Evolutionary conservation across 2,329 filamentous ascomycete genomes (phyloP).

Genomic region (Ceratocystis colombiana): DNA sequence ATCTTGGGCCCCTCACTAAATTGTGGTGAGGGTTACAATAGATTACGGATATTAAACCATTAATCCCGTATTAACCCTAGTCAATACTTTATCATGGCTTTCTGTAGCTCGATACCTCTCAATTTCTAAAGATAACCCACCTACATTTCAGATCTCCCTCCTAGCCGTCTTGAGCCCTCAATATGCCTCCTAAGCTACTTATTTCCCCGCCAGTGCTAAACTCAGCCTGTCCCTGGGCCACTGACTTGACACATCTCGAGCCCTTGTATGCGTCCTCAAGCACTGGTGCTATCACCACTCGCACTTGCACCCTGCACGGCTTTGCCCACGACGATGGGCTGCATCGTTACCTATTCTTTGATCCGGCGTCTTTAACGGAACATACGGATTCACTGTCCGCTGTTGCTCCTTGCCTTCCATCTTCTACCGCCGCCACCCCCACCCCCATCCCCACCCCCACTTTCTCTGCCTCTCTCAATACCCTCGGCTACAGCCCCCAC

Average conservation of each 20-base stretch:
- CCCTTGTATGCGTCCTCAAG: conserved; percentile 49
- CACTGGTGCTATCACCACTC: conserved; percentile 64
- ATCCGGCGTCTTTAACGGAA: conserved; percentile 31
- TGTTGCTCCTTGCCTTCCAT: conserved; percentile 26
- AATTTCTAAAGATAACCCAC: neutral
- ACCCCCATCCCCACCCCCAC: conserved; percentile 29
- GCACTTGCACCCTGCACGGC: conserved; percentile 55
- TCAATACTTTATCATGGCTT: neutral
- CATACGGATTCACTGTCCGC: conserved; percentile 25
- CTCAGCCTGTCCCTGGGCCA: conserved; percentile 67
- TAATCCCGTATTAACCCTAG: neutral
- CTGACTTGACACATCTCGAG: conserved; percentile 50
- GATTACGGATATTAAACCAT: neutral
- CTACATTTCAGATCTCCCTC: neutral
- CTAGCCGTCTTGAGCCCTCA: neutral
- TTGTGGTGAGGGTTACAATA: neutral
- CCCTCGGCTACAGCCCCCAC: conserved; percentile 61
- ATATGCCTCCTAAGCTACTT: conserved; percentile 31
- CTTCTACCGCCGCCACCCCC: conserved; percentile 27
- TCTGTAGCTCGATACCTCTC: neutral
- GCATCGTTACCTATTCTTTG: conserved; percentile 60
- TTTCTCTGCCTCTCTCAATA: conserved; percentile 50
- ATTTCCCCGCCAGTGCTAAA: conserved; percentile 61
- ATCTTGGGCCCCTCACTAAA: neutral
- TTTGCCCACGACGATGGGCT: conserved; percentile 51